Evolutionary conservation across 768 basidiomycete species (phyloP).

Genomic region (Exsudoporus frostii): DNA sequence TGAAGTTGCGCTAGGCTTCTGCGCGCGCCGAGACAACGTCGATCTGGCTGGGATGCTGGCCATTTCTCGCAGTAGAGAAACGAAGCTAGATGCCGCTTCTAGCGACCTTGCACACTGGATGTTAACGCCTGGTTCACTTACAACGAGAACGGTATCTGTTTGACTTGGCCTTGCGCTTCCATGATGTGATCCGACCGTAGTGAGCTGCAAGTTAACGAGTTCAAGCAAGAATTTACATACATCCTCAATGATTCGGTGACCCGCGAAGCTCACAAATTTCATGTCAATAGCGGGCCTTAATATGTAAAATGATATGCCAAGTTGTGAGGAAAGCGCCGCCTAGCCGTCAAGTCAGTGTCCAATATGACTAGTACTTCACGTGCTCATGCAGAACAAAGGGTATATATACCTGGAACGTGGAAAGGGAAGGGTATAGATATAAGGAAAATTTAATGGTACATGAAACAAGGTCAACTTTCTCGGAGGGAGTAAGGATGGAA

Average conservation of each 20-base stretch:
- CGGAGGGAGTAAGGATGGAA: background rate
- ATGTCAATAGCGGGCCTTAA: background rate
- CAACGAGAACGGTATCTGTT: conserved; percentile 43
- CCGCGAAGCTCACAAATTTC: background rate
- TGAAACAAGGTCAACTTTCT: background rate
- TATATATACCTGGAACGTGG: conserved; percentile 16
- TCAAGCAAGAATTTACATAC: background rate
- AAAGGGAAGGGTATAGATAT: conserved; percentile 28
- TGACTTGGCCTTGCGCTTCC: conserved; percentile 12
- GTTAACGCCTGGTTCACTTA: conserved; percentile 22
- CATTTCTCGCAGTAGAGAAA: conserved; percentile 48
- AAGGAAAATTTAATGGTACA: conserved; percentile 13
- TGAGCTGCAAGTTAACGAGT: background rate
- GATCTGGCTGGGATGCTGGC: conserved; percentile 26
- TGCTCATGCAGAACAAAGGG: background rate
- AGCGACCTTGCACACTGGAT: background rate
- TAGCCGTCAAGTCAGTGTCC: background rate
- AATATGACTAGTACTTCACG: background rate
- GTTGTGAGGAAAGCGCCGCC: background rate
- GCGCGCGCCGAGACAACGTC: conserved; percentile 17
- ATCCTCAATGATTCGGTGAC: background rate
- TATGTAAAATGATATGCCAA: background rate
- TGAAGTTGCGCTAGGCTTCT: background rate
- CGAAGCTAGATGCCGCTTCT: conserved; percentile 37
- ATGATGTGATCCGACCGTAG: conserved; percentile 10